phyloP scores from a whole-genome alignment of 805 yeast species.

The Saturnispora galanensis region DNA sequence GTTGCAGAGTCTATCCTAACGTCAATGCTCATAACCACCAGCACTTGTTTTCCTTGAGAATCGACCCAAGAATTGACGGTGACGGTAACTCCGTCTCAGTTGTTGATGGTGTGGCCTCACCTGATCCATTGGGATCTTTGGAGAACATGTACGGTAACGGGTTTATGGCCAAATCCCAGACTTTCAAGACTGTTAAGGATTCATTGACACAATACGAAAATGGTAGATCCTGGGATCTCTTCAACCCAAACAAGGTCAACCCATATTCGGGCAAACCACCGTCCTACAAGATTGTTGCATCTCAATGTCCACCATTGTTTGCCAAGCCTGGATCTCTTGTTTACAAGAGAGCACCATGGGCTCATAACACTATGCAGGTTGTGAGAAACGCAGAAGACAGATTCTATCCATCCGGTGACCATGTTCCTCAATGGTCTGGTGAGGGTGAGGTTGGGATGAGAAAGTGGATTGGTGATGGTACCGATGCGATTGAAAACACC shows the following conservation, averaged over 20 bases:
- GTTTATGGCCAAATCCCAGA: conserved; percentile 53
- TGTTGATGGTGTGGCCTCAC: conserved; percentile 53
- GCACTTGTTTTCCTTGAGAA: conserved; percentile 67
- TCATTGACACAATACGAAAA: conserved; percentile 56
- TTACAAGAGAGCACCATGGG: conserved; percentile 78
- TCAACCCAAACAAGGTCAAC: conserved; percentile 60
- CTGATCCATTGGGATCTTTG: conserved; percentile 51
- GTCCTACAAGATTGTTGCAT: conserved; percentile 67
- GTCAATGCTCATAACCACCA: conserved; percentile 84
- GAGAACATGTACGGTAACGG: conserved; percentile 74
- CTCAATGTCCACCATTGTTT: conserved; percentile 62
- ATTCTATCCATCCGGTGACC: conserved; percentile 73
- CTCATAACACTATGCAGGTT: conserved; percentile 54
- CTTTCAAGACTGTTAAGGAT: conserved; percentile 60
- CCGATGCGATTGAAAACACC: conserved; percentile 49
- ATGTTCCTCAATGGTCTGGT: conserved; percentile 66
- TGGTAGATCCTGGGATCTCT: conserved; percentile 68
- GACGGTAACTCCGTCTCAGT: conserved; percentile 65
- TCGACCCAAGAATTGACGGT: conserved; percentile 77
- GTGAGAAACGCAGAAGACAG: conserved; percentile 66
- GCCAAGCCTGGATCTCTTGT: conserved; percentile 70
- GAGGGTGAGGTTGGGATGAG: conserved; percentile 58
- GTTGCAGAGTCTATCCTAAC: conserved; percentile 69
- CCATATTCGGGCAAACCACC: conserved; percentile 67
- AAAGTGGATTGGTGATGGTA: conserved; percentile 58